phyloP scores from a whole-genome alignment of 345 rosid species.

The Sisymbrium altissimum region DNA sequence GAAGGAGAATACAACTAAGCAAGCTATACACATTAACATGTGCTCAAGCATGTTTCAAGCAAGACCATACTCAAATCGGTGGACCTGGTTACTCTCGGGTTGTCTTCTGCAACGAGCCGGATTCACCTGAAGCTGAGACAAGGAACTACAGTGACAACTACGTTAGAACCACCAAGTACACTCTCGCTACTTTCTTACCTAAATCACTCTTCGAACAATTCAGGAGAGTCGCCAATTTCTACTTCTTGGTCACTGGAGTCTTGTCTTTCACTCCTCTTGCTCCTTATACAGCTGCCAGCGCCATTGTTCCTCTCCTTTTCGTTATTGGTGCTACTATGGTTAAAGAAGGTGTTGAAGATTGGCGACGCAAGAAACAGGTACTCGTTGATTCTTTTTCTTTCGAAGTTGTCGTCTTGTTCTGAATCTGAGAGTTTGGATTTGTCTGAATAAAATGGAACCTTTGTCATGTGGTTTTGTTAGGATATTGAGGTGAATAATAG shows the following conservation, averaged over 20 bases:
- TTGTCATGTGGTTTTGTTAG: slow-evolving; percentile 22
- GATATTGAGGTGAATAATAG: slow-evolving; percentile 81
- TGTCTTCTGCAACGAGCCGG: slow-evolving; percentile 77
- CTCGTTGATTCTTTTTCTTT: background rate
- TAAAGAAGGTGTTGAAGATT: slow-evolving; percentile 89
- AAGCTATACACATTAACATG: slow-evolving; percentile 65
- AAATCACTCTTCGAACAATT: slow-evolving; percentile 97
- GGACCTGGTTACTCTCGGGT: slow-evolving; percentile 83
- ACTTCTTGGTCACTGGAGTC: slow-evolving; percentile 66
- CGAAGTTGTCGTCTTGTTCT: background rate
- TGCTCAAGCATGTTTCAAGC: slow-evolving; percentile 50
- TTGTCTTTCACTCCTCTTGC: slow-evolving; percentile 73
- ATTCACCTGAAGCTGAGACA: slow-evolving; percentile 51
- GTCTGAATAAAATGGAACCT: background rate
- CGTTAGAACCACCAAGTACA: slow-evolving; percentile 78
- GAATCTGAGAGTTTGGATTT: background rate
- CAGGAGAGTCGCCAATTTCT: slow-evolving; percentile 92
- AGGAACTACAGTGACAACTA: slow-evolving; percentile 53
- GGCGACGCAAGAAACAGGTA: slow-evolving; percentile 80
- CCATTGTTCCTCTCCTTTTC: slow-evolving; percentile 69
- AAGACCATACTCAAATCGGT: slow-evolving; percentile 77
- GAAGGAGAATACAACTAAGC: slow-evolving; percentile 56
- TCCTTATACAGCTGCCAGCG: slow-evolving; percentile 65
- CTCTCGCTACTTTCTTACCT: slow-evolving; percentile 71
- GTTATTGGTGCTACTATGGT: slow-evolving; percentile 83